A percentile compares a stretch with the other conserved stretches of the same genome.
These are phyloP conservation scores for Aspergillus aculeatinus DNA, from an alignment of 2,329 filamentous ascomycete genomes.

Conservation along the genomic window DNA sequence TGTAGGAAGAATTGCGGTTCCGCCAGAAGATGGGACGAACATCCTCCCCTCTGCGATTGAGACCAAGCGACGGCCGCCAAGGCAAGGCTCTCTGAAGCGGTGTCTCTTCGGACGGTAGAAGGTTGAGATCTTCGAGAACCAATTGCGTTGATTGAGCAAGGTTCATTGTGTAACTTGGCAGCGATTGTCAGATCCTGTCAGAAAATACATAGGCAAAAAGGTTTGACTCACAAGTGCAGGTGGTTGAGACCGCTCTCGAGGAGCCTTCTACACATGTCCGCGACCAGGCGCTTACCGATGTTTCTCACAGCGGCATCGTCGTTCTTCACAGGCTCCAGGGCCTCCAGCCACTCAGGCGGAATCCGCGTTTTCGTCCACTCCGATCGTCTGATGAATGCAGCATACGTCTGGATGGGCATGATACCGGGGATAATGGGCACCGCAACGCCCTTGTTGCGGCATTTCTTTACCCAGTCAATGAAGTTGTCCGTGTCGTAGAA, in stretches of 20 bases:
- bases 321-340: constrained; percentile 90
- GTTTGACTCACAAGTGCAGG: constrained; percentile 70
- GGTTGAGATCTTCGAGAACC: constrained; percentile 84
- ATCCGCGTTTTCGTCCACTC: constrained; percentile 88
- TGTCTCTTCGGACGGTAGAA: constrained; percentile 73
- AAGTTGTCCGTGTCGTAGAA: constrained; percentile 99
- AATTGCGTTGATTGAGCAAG: constrained; percentile 89
- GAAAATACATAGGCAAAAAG: neutral
- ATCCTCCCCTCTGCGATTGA: constrained; percentile 87
- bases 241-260: constrained; percentile 79
- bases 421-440: constrained; percentile 83
- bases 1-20: constrained; percentile 93
- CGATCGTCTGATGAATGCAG: constrained; percentile 83
- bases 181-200: neutral
- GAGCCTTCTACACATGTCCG: constrained; percentile 85
- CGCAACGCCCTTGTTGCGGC: constrained; percentile 78
- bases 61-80: constrained; percentile 90
- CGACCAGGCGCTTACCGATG: constrained; percentile 81
- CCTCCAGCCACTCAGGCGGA: constrained; percentile 75
- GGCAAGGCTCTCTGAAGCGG: constrained; percentile 87
- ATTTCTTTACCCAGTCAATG: constrained; percentile 82
- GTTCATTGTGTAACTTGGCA: constrained; percentile 88
- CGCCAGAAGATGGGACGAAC: constrained; percentile 99
- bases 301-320: constrained; percentile 91
- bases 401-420: constrained; percentile 94